phyloP scores from a whole-genome alignment of 2,329 filamentous ascomycete species.

The Colletotrichum nymphaeae region DNA sequence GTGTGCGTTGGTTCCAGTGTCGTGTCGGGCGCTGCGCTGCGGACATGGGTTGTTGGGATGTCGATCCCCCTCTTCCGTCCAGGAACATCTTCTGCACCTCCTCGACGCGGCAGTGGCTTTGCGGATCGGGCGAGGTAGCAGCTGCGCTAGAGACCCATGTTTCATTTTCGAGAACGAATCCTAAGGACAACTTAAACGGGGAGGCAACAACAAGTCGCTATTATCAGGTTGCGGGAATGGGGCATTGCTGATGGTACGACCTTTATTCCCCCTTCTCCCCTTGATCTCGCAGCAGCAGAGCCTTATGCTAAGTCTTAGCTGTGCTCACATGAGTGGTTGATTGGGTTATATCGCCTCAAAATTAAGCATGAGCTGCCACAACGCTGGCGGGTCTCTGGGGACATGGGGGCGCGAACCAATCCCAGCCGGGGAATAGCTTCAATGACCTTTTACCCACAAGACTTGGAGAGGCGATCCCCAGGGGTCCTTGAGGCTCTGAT shows the following conservation, averaged over 20 bases:
- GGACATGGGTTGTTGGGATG: background rate
- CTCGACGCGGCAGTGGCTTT: constrained; percentile 24
- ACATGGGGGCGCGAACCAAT: constrained; percentile 15
- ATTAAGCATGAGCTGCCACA: constrained; percentile 21
- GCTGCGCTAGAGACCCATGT: background rate
- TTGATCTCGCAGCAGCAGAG: background rate
- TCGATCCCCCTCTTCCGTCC: constrained; percentile 2
- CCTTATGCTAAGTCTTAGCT: background rate
- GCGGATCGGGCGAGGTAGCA: background rate
- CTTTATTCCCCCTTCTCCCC: background rate
- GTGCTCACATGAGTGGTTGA: background rate
- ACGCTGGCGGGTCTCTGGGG: background rate
- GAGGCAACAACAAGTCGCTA: background rate
- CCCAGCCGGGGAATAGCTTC: constrained; percentile 1
- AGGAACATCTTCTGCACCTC: constrained; percentile 1
- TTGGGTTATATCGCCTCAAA: background rate
- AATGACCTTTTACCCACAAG: background rate
- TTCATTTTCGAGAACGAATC: constrained; percentile 23
- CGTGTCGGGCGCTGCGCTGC: background rate
- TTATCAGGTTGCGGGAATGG: background rate
- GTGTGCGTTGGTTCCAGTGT: constrained; percentile 1
- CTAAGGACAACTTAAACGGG: background rate
- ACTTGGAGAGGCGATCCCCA: background rate
- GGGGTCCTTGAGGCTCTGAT: constrained; percentile 18
- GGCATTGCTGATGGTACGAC: background rate